Base-by-base conservation (phyloP, 495 filamentous ascomycete species). In the Penicillium coprophilum region DNA sequence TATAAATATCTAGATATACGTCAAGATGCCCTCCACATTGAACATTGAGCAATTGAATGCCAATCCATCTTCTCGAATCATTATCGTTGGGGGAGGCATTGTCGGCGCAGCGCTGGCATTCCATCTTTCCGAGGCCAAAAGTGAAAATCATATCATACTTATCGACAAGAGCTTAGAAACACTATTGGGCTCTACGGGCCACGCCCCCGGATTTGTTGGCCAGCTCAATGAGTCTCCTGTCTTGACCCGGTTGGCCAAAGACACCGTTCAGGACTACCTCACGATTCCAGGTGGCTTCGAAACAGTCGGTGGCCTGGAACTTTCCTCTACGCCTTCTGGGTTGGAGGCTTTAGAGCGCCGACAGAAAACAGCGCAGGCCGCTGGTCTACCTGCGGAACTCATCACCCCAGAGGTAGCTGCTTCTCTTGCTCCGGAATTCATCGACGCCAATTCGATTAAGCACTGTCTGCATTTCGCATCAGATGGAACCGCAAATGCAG, bases 31-130 rank as follows among this genome's bases (percentile, higher is more conserved):
- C 7, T 46, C 53, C 21, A 56, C 53, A 6, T 11, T 63, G 24
- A 23, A 48, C 10, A 59, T 64, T 13, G 11, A 54, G 21, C 50
- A 66, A 43, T 53, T 63, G 45, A 64, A 64, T 38, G 39, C 31
- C 21, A 28, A 27, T 21, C 32, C 50, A 4, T 61, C 51, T 17
- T 36, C 61, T 13, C 53, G 54, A 2, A 65, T 77, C 38, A 67
- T 70, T 32, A 72, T 79, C 43, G 56, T 81, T 24, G 77, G 78
- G 34, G 78, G 69, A 6, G 77, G 77, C 23, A 78, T 81, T 31
- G 69, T 78, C 20, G 77, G 78, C 27, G 62, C 78, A 12, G 66
- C 66, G 0, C 59, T 75, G 28, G 70, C 76, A 10, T 70, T 68
- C 46, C 65, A 66, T 43, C 51, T 74, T 10, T 71, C 67, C 30